Conservation (phyloP, 116 monocot species). For the Cymodocea nodosa region DNA sequence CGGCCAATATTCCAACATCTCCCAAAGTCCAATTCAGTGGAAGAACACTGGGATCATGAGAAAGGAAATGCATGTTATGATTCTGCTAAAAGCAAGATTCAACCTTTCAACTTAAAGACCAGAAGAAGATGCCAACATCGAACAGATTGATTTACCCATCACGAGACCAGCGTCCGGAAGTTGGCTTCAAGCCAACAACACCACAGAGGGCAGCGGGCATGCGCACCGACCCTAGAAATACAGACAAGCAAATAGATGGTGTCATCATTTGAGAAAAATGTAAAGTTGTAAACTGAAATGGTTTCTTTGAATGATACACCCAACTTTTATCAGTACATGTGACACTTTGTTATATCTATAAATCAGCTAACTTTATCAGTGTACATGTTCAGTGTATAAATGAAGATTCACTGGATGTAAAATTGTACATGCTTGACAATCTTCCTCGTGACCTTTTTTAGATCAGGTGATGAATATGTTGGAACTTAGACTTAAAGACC, state of each 20-base stretch:
- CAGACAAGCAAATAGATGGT: neutral
- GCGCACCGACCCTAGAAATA: constrained; percentile 64
- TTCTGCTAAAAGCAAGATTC: neutral
- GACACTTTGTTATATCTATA: too few relatives aligned
- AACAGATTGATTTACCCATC: constrained; percentile 32
- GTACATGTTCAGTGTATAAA: too few relatives aligned
- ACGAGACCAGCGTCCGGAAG: constrained; percentile 56
- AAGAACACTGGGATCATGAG: constrained; percentile 36
- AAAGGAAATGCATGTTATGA: too few relatives aligned
- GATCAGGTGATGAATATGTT: too few relatives aligned
- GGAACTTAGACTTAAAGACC: too few relatives aligned
- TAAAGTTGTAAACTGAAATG: neutral
- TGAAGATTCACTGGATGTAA: too few relatives aligned
- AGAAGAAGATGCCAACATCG: neutral
- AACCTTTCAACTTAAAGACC: neutral
- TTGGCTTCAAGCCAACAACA: constrained; percentile 85
- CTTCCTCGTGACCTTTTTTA: too few relatives aligned
- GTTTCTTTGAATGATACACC: neutral
- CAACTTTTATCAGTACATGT: too few relatives aligned
- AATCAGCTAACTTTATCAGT: too few relatives aligned
- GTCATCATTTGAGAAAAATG: neutral
- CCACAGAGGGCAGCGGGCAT: constrained; percentile 90
- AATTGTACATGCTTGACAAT: too few relatives aligned
- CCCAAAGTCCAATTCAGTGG: constrained; percentile 89
- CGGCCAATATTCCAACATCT: constrained; percentile 59